phyloP scores from a whole-genome alignment of 192 early-diverging fungal species.

The Backusella tuberculispora region DNA sequence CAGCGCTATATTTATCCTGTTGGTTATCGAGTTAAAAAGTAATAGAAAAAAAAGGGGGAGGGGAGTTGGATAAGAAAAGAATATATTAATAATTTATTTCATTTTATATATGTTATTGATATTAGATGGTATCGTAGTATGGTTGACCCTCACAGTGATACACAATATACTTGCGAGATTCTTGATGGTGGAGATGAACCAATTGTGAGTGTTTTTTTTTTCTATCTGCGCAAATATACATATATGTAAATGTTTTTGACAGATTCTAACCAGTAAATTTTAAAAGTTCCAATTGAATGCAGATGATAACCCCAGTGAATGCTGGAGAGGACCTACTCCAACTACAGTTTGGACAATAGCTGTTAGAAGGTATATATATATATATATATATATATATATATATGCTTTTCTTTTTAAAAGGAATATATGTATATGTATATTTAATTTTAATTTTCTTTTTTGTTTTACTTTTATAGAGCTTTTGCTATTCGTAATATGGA shows the following conservation, averaged over 20 bases:
- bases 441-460: not conserved
- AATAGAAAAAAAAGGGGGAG: constrained; percentile 7
- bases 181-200: constrained; percentile 81
- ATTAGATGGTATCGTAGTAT: constrained; percentile 58
- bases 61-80: not conserved
- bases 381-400: not conserved
- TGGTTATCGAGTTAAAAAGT: constrained; percentile 71
- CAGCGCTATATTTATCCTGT: constrained; percentile 93
- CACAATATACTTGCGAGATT: constrained; percentile 74
- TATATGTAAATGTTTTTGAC: not conserved
- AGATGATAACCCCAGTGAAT: constrained; percentile 74
- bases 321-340: constrained; percentile 71
- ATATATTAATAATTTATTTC: not conserved
- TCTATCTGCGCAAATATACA: not conserved
- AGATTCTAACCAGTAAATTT: not conserved
- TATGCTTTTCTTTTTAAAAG: too few relatives aligned
- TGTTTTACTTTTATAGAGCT: constrained; percentile 45
- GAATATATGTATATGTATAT: not conserved
- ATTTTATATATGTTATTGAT: not conserved
- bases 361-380: constrained; percentile 52
- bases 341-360: constrained; percentile 89
- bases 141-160: constrained; percentile 50
- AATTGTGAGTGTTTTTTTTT: constrained; percentile 28
- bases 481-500: constrained; percentile 80
- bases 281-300: constrained; percentile 78